These are phyloP conservation scores for Capsicum chinense DNA, from an alignment of 257 asterid species.

Conservation along the genomic window DNA sequence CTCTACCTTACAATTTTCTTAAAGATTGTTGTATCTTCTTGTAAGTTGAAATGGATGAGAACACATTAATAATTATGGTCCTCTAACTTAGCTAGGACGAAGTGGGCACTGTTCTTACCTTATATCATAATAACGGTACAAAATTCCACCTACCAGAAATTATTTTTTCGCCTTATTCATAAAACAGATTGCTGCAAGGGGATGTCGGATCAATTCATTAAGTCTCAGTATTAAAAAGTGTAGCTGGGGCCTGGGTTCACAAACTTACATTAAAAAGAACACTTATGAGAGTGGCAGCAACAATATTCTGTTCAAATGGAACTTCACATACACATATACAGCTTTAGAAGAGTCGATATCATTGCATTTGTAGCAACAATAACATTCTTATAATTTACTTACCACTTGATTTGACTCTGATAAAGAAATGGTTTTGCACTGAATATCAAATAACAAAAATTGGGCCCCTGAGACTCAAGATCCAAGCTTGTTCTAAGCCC, in stretches of 20 bases:
- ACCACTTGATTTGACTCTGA: not conserved
- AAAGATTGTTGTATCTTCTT: not conserved
- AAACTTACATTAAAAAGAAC: not conserved
- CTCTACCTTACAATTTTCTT: slow-evolving; percentile 16
- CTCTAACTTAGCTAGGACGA: not conserved
- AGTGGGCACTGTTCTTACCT: not conserved
- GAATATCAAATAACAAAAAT: no score
- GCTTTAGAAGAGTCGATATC: not conserved
- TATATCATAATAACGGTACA: not conserved
- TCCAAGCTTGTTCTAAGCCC: not conserved
- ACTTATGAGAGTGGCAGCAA: not conserved
- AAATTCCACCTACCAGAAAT: not conserved
- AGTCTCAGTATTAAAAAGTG: not conserved
- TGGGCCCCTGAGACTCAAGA: no score
- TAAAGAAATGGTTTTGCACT: not conserved
- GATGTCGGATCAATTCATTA: not conserved
- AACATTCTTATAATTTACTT: not conserved
- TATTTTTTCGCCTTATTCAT: not conserved
- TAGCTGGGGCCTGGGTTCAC: not conserved
- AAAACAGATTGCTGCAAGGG: not conserved
- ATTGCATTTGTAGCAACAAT: not conserved
- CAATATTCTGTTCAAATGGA: not conserved
- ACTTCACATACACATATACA: not conserved
- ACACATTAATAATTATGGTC: not conserved
- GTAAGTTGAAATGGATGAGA: not conserved